Evolutionary conservation across 768 basidiomycete species (phyloP), one percentile per base, ranked within the genome.

Genomic region (Suillus cothurnatus): DNA sequence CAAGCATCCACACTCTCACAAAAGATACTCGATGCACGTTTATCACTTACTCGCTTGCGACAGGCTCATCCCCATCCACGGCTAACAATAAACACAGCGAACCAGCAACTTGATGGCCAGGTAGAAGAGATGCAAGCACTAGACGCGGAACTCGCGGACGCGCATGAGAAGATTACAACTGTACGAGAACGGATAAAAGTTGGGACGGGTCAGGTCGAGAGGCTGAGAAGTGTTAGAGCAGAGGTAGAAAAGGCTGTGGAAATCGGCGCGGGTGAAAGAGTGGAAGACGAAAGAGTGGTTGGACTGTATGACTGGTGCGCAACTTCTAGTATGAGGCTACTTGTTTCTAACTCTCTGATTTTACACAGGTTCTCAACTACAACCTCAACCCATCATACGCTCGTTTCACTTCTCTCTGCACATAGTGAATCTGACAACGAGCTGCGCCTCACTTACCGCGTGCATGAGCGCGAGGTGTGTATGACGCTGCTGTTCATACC

Each of bases 21-120:
- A 64, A 85, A 92, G 73, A 94, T 96, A 69, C 84, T 93, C 65
- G 93, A 95, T 72, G 87, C 93, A 41, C 89, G 92, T 41, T 84
- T 95, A 5, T 85, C 90, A 1, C 82, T 96, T 43, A 89, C 90
- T 8, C 86, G 94, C 2, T 86, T 96, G 21, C 87, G 92, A 23
- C 90, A 94, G 68, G 85, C 89, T 2, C 88, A 96, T 69, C 91
- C 93, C 0, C 85, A 88, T 23, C 90, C 94, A 53, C 86, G 94
- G 12, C 78, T 95, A 39, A 97, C 95, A 0, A 84, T 93, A 39
- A 76, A 87, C 3, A 81, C 88, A 55, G 95, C 95, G 0, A 88
- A 88, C 57, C 82, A 89, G 67, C 86, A 88, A 61, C 86, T 94
- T 2, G 87, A 88, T 12, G 84, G 84, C 14, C 94, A 96, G 68